Conservation (phyloP, 176 grass and related monocot genomes). For the Cymbopogon citratus region DNA sequence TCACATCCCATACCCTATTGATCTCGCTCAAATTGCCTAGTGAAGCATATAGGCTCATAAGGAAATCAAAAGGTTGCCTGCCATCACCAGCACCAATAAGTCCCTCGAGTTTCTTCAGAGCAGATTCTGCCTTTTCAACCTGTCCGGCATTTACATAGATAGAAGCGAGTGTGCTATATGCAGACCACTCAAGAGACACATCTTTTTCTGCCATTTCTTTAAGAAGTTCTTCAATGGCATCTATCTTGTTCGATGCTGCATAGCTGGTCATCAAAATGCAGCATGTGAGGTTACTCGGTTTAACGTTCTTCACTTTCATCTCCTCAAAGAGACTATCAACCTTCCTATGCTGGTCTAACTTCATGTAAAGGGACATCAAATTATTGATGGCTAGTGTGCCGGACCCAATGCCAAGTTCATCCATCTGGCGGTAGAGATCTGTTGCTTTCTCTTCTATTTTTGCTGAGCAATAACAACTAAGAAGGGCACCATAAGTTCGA, state of each 20-base stretch:
- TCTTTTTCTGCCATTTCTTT: conserved; percentile 47
- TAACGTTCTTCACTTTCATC: conserved; percentile 69
- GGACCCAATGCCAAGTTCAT: conserved; percentile 28
- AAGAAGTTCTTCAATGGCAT: conserved; percentile 54
- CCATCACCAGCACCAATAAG: conserved; percentile 35
- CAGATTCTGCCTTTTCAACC: conserved; percentile 50
- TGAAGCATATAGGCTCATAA: conserved; percentile 51
- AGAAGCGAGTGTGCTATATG: conserved; percentile 59
- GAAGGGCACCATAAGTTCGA: conserved; percentile 58
- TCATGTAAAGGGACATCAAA: conserved; percentile 64
- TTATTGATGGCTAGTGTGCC: conserved; percentile 44
- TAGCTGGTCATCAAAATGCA: conserved; percentile 70
- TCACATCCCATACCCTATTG: conserved; percentile 50
- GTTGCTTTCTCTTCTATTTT: conserved; percentile 55
- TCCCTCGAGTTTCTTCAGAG: conserved; percentile 66
- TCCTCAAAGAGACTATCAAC: conserved; percentile 40
- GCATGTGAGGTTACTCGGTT: conserved; percentile 49
- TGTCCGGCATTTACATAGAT: conserved; percentile 58
- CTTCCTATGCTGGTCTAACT: conserved; percentile 51
- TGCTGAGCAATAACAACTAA: conserved; percentile 48
- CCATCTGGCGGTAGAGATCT: conserved; percentile 55
- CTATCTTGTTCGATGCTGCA: conserved; percentile 48
- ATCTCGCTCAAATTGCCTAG: conserved; percentile 57
- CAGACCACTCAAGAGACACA: conserved; percentile 44
- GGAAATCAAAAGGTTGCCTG: conserved; percentile 53